Conservation (phyloP, 2,329 filamentous ascomycete genomes). For the Thielaviopsis musarum region DNA sequence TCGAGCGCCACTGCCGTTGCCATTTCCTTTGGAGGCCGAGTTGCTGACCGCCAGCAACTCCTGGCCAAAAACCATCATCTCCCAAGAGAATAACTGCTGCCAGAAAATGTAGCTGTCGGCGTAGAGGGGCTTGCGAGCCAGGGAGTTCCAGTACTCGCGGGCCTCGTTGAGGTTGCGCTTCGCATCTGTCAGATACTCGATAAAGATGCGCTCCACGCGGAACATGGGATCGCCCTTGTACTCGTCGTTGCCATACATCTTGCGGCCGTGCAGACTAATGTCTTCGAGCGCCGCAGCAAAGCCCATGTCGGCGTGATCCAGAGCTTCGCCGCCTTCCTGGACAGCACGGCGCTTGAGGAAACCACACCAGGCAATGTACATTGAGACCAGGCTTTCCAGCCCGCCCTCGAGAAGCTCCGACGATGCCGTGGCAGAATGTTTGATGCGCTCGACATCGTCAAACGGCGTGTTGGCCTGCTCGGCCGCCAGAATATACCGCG, state of each 20-base stretch:
- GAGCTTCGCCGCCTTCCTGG: slow-evolving; percentile 60
- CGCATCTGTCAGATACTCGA: slow-evolving; percentile 78
- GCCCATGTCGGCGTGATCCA: slow-evolving; percentile 80
- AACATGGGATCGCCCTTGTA: slow-evolving; percentile 82
- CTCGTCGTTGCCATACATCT: slow-evolving; percentile 51
- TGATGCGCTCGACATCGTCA: slow-evolving; percentile 70
- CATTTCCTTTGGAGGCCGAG: neutral
- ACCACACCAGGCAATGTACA: slow-evolving; percentile 88
- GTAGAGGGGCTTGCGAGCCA: slow-evolving; percentile 46
- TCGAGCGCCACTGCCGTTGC: too few species aligned
- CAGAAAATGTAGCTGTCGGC: slow-evolving; percentile 82
- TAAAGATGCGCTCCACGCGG: slow-evolving; percentile 77
- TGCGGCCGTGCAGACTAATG: slow-evolving; percentile 61
- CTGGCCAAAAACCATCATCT: slow-evolving; percentile 46
- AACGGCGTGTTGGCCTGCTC: slow-evolving; percentile 66
- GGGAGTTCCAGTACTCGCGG: slow-evolving; percentile 56
- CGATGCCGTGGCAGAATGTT: slow-evolving; percentile 78
- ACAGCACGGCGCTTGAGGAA: slow-evolving; percentile 73
- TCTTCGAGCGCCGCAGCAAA: slow-evolving; percentile 75
- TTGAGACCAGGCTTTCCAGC: slow-evolving; percentile 74
- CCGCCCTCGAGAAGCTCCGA: slow-evolving; percentile 71
- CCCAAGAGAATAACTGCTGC: slow-evolving; percentile 83
- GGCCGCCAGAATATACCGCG: slow-evolving; percentile 68
- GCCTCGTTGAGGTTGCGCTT: slow-evolving; percentile 63
- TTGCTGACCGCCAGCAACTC: slow-evolving; percentile 19